Base-by-base conservation (phyloP, 345 rosid genomes). In the Salix arbutifolia region DNA sequence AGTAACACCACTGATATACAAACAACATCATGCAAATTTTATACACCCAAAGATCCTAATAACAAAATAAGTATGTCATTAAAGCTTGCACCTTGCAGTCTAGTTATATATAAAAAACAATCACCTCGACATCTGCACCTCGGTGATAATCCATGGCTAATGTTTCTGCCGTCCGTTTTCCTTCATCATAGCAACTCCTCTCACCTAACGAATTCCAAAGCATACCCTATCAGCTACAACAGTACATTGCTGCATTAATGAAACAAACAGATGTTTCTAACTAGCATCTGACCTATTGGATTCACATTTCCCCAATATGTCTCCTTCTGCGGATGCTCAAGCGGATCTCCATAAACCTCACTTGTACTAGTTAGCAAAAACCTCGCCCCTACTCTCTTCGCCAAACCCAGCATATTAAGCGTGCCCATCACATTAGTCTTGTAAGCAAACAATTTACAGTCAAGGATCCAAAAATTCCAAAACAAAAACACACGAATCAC, bases 341-440 rank as follows among this genome's bases (percentile, higher is more conserved):
- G 97, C 18, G 99, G 99, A 76, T 96, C 99, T 46, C 99, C 99
- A 75, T 96, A 96, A 46, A 96, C 99, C 91, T 96, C 99, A 83
- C 99, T 96, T 3, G 99, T 96, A 80, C 99, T 96, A 1, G 99
- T 93, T 7, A 96, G 90, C 92, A 96, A 77, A 87, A 96, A 96
- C 88, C 90, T 87, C 1, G 99, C 98, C 33, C 98, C 98, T 33
- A 96, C 95, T 83, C 99, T 92, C 95, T 96, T 96, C 10, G 99
- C 99, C 79, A 96, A 89, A 50, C 98, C 99, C 94, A 96, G 73
- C 99, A 96, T 92, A 80, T 96, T 93, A 71, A 96, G 91, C 17
- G 98, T 96, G 5, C 99, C 99, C 99, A 96, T 93, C 80, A 96
- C 99, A 88, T 96, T 96, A 4, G 98, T 96, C 94, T 96, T 96